A percentile compares a stretch with the other conserved stretches of the same genome.
Conservation (phyloP, 73 alveolate species). For the Breviolum minutum region DNA sequence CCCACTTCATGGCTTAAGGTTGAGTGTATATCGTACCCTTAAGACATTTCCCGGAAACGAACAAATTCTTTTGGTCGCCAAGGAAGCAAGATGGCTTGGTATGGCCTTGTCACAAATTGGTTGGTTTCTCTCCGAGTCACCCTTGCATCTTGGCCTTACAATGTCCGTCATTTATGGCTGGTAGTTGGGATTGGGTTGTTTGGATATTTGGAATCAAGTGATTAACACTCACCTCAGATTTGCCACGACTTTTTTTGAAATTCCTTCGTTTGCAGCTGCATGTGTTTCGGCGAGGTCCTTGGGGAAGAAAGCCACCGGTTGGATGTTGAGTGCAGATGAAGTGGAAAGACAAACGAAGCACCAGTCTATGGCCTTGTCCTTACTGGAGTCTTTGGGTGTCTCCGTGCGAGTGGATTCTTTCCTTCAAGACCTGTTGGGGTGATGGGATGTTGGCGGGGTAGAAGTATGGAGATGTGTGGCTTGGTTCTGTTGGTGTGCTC, state of each 20-base stretch:
- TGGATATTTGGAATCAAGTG: too few relatives aligned
- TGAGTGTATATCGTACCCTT: too few relatives aligned
- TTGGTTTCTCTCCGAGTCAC: slow-evolving; percentile 80
- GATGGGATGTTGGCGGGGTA: not conserved
- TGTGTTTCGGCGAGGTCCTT: not conserved
- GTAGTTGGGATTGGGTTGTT: too few relatives aligned
- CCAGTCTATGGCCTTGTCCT: slow-evolving; percentile 36
- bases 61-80: too few relatives aligned
- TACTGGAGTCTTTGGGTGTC: slow-evolving; percentile 43
- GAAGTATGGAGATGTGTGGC: not conserved
- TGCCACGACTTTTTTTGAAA: too few relatives aligned
- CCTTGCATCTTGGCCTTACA: slow-evolving; percentile 1
- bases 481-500: not conserved
- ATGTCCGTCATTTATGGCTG: too few relatives aligned
- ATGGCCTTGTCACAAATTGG: slow-evolving; percentile 65
- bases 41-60: too few relatives aligned
- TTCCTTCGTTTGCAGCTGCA: too few relatives aligned
- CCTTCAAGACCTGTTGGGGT: not conserved
- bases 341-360: not conserved
- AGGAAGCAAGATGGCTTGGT: slow-evolving; percentile 85
- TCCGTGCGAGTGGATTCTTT: slow-evolving; percentile 1
- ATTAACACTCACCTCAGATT: too few relatives aligned
- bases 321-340: slow-evolving; percentile 48
- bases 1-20: too few relatives aligned
- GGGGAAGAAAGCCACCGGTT: slow-evolving; percentile 83